Percentiles rank a stretch among this genome's conserved stretches.
phyloP scores from a whole-genome alignment of 1,284 basidiomycete species.

The Austroboletus niveus region DNA sequence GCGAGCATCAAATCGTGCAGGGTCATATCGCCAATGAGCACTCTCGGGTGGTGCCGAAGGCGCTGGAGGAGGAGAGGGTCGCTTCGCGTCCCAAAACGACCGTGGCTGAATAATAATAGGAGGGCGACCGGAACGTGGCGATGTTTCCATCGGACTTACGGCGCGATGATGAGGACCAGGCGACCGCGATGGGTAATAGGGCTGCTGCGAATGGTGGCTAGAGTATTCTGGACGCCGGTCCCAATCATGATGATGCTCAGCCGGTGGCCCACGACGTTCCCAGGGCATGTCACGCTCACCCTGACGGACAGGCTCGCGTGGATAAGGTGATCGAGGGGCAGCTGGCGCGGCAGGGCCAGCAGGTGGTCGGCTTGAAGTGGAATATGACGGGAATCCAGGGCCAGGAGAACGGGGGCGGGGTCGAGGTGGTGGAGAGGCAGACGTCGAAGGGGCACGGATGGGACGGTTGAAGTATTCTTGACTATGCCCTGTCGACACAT shows the following conservation, averaged over 20 bases:
- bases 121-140: conserved; percentile 49
- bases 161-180: conserved; percentile 32
- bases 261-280: conserved; percentile 48
- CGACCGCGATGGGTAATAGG: conserved; percentile 30
- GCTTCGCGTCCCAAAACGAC: conserved; percentile 34
- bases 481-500: conserved; percentile 38
- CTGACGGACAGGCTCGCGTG: conserved; percentile 42
- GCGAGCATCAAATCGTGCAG: conserved; percentile 29
- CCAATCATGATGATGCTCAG: conserved; percentile 48
- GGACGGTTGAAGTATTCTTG: conserved; percentile 54
- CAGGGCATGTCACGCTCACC: conserved; percentile 48
- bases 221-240: conserved; percentile 52
- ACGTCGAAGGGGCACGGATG: conserved; percentile 49
- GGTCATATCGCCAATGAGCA: conserved; percentile 35
- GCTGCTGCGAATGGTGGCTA: conserved; percentile 33
- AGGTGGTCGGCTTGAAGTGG: conserved; percentile 44
- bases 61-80: conserved; percentile 24
- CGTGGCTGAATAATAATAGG: conserved; percentile 22
- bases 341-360: conserved; percentile 53
- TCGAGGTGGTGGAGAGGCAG: conserved; percentile 51
- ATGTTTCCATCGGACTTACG: conserved; percentile 47
- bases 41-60: conserved; percentile 18
- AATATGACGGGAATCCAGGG: conserved; percentile 44
- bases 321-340: conserved; percentile 55
- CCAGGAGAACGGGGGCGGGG: conserved; percentile 47